phyloP scores from a whole-genome alignment of 305 asterid genomes.

The Ilex paraguariensis region DNA sequence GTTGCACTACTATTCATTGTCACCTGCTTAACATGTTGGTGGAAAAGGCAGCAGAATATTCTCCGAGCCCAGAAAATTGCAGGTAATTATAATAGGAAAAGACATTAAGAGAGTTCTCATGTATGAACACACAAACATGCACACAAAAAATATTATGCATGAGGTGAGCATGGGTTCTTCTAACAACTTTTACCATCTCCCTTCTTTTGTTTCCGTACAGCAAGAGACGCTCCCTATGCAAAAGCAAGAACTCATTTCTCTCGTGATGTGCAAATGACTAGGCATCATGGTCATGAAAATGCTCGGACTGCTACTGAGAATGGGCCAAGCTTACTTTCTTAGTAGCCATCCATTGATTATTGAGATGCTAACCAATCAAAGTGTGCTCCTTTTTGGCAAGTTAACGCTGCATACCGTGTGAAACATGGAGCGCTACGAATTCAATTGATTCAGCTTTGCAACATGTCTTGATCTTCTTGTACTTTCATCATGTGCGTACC shows the following conservation, averaged over 20 bases:
- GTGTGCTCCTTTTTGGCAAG: too few relatives aligned
- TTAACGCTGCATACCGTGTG: too few relatives aligned
- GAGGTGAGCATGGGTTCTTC: neutral
- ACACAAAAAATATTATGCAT: neutral
- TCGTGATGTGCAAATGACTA: constrained; percentile 77
- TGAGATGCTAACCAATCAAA: too few relatives aligned
- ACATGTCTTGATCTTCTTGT: too few relatives aligned
- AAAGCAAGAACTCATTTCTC: constrained; percentile 67
- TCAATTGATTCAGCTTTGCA: too few relatives aligned
- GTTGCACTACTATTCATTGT: constrained; percentile 50
- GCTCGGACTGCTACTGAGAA: constrained; percentile 77
- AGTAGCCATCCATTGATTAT: neutral
- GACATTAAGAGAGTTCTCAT: neutral
- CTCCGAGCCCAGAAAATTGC: constrained; percentile 87
- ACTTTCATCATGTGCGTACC: too few relatives aligned
- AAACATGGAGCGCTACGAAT: too few relatives aligned
- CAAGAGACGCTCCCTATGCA: constrained; percentile 94
- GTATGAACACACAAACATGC: neutral
- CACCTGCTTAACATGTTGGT: constrained; percentile 78
- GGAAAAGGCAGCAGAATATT: constrained; percentile 89
- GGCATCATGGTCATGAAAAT: constrained; percentile 59
- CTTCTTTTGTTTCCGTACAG: constrained; percentile 26
- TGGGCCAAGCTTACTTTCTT: constrained; percentile 50
- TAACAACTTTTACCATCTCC: neutral
- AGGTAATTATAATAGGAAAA: constrained; percentile 28